A percentile compares a stretch with the other conserved stretches of the same genome.
These are phyloP conservation scores for Rhizodiscina lignyota DNA, from an alignment of 495 filamentous ascomycete genomes.

Conservation along the genomic window DNA sequence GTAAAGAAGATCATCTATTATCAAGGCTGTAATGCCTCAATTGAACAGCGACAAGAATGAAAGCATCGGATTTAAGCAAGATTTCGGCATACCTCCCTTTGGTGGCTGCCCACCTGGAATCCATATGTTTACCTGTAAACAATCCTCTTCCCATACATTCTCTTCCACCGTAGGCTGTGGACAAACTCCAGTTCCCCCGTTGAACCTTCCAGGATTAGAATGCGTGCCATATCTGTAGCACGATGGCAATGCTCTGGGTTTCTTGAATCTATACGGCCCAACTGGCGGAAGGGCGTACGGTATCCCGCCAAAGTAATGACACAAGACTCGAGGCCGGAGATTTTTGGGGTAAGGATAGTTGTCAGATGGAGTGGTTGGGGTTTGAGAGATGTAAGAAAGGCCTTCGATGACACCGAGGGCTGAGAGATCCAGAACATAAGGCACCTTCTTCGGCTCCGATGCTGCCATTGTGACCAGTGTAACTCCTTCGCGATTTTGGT, in stretches of 20 bases:
- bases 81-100: conserved; percentile 8
- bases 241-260: conserved; percentile 22
- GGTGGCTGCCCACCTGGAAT: conserved; percentile 19
- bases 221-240: conserved; percentile 22
- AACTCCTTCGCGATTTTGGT: no score
- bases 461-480: no score
- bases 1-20: no score
- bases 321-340: no score
- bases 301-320: conserved; percentile 29
- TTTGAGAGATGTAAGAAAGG: no score
- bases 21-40: neutral
- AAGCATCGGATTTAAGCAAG: neutral
- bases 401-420: no score
- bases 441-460: no score
- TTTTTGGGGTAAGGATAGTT: no score
- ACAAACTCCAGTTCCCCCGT: conserved; percentile 22
- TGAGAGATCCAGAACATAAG: no score
- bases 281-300: conserved; percentile 30
- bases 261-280: conserved; percentile 25
- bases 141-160: conserved; percentile 27
- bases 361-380: no score
- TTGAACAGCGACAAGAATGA: neutral
- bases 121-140: conserved; percentile 29
- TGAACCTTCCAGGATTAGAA: conserved; percentile 19
- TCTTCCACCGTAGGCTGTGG: conserved; percentile 23